Evolutionary conservation across 495 filamentous ascomycete species (phyloP), one percentile per base, ranked within the genome.

Genomic region (Articulospora tetracladia): DNA sequence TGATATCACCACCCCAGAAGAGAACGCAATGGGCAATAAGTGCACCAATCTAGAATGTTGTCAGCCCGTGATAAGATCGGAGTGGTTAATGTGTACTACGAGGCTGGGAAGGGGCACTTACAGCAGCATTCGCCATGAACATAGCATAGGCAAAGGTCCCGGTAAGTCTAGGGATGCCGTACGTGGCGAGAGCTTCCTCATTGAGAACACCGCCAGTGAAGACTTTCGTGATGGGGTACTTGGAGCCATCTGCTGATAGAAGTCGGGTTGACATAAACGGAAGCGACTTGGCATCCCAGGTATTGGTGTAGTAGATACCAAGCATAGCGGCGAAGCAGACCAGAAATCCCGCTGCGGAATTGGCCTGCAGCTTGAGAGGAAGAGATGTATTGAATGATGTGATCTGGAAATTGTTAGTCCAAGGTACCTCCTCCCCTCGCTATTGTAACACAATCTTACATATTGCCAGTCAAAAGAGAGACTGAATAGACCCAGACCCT

Each of bases 11-110:
- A 0, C 68, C 65, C 49, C 80, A 86, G 80, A 83, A 85, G 77
- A 79, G 81, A 65, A 71, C 70, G 12, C 83, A 81, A 6, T 71
- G 66, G 58, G 82, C 79, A 55, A 79, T 76, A 62, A 83, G 83
- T 13, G 67, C 61, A 17, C 75, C 70, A 74, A 77, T 82, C 58
- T 67, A 63, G 34, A 66, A 59, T 59, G 79, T 76, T 47, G 80
- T 78, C 1, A 71, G 74, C 56, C 78, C 77, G n/a, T 69, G 68
- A 39, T 32, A n/a, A 51, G 25, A 53, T 32, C 27, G 47, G 55
- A 6, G 70, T 64, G 56, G 73, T 52, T 39, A 65, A 64, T 46
- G 30, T 76, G 56, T 32, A n/a, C n/a, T n/a, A n/a, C n/a, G n/a
- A n/a, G n/a, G n/a, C n/a, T 71, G 70, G 2, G 74, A 47, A 47